Conservation (phyloP, 2,329 filamentous ascomycete species). For the Exophiala mesophila region DNA sequence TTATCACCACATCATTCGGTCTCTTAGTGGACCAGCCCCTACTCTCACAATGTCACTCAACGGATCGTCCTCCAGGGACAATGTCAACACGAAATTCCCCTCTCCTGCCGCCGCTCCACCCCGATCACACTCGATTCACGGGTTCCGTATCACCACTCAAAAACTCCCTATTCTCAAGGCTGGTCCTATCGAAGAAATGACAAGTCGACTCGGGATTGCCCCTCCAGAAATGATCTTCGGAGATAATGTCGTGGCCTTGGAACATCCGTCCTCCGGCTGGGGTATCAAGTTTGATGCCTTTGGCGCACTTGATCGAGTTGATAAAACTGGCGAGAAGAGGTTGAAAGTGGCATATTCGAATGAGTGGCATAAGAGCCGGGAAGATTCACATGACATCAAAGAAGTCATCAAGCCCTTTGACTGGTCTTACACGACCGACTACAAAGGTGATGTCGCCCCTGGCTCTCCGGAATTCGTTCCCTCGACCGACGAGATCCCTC, state of each 20-base stretch:
- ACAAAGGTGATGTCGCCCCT: constrained; percentile 62
- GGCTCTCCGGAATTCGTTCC: constrained; percentile 35
- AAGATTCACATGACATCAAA: constrained; percentile 78
- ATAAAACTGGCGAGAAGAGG: constrained; percentile 89
- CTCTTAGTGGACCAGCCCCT: no score
- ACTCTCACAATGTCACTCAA: constrained; percentile 23
- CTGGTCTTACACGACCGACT: constrained; percentile 94
- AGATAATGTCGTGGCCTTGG: constrained; percentile 76
- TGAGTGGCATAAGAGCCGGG: constrained; percentile 74
- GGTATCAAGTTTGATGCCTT: constrained; percentile 74
- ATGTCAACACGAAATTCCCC: constrained; percentile 51
- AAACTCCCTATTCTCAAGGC: constrained; percentile 95
- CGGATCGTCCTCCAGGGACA: constrained; percentile 20
- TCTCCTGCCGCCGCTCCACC: constrained; percentile 36
- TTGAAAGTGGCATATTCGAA: constrained; percentile 88
- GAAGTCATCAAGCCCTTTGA: constrained; percentile 95
- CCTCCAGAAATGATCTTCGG: constrained; percentile 99
- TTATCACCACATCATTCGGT: no score
- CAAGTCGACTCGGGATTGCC: constrained; percentile 71
- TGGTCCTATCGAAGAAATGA: constrained; percentile 81
- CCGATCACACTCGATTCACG: constrained; percentile 58
- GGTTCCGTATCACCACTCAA: constrained; percentile 72
- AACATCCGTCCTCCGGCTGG: constrained; percentile 73
- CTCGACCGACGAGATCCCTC: constrained; percentile 61
- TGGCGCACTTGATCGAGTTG: constrained; percentile 82